phyloP scores from a whole-genome alignment of 805 yeast genomes.

The Metschnikowia continentalis region DNA sequence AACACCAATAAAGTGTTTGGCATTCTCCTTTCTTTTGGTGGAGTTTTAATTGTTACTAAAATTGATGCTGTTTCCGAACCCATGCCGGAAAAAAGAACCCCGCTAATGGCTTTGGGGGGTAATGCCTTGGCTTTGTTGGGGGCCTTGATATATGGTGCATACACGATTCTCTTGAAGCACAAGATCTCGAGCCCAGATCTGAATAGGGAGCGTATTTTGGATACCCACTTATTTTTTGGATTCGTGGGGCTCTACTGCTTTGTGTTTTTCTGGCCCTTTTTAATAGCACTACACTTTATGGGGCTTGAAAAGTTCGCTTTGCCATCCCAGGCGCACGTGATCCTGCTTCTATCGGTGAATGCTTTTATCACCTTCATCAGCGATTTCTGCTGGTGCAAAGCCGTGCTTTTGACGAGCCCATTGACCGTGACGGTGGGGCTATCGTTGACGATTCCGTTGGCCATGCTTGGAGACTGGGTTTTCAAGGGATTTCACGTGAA shows the following conservation, averaged over 20 bases:
- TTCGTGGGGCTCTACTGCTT: constrained; percentile 86
- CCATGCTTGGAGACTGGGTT: constrained; percentile 85
- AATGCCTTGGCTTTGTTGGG: constrained; percentile 77
- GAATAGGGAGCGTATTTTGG: constrained; percentile 66
- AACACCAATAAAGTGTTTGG: constrained; percentile 65
- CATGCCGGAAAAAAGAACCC: constrained; percentile 9
- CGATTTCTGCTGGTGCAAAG: constrained; percentile 94
- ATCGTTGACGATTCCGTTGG: constrained; percentile 84
- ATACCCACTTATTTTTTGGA: constrained; percentile 88
- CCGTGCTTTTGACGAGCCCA: constrained; percentile 90
- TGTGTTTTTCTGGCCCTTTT: constrained; percentile 75
- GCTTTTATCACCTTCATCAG: constrained; percentile 77
- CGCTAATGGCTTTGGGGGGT: constrained; percentile 48
- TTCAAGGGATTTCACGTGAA: constrained; percentile 63
- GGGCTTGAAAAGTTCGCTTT: constrained; percentile 69
- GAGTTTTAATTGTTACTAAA: constrained; percentile 75
- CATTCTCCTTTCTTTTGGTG: constrained; percentile 64
- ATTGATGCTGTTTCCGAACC: constrained; percentile 41
- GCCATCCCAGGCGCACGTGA: constrained; percentile 54
- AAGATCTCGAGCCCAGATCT: constrained; percentile 44
- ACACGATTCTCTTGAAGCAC: constrained; percentile 77
- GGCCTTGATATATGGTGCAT: constrained; percentile 87
- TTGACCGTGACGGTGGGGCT: constrained; percentile 93
- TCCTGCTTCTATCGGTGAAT: constrained; percentile 55
- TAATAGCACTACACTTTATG: constrained; percentile 57